Evolutionary conservation across 176 grass and related monocot species (phyloP).

Genomic region (Avena eriantha): DNA sequence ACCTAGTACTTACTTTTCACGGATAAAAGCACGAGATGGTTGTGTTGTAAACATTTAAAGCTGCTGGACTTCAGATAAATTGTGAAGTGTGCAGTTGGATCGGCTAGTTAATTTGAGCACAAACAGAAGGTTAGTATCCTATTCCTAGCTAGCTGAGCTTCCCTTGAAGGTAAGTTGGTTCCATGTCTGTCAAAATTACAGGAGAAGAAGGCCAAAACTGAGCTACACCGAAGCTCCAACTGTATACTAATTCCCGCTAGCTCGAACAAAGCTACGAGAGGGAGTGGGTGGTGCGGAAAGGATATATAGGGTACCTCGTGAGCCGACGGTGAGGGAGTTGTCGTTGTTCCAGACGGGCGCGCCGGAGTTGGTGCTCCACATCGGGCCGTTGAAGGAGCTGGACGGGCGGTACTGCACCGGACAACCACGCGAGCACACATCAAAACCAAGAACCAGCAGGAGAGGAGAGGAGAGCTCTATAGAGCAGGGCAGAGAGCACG

Average conservation of each 20-base stretch:
- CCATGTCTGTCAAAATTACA: too few relatives aligned
- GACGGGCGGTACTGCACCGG: constrained; percentile 76
- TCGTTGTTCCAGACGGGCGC: constrained; percentile 98
- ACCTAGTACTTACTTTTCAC: not conserved
- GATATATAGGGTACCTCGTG: constrained; percentile 58
- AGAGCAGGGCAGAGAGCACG: not conserved
- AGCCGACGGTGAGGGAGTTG: constrained; percentile 80
- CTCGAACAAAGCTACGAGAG: too few relatives aligned
- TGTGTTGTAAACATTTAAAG: too few relatives aligned
- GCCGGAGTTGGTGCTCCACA: constrained; percentile 97
- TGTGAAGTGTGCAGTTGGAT: too few relatives aligned
- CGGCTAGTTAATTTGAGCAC: not conserved
- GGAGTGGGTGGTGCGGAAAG: not conserved
- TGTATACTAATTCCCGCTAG: not conserved
- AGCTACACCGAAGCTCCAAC: too few relatives aligned
- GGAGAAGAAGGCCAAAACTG: too few relatives aligned
- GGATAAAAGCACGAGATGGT: not conserved
- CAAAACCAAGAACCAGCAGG: not conserved
- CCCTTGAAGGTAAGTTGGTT: too few relatives aligned
- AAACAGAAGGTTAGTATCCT: too few relatives aligned
- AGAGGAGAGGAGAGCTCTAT: not conserved
- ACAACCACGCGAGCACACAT: not conserved
- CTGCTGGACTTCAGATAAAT: not conserved
- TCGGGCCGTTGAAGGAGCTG: constrained; percentile 67
- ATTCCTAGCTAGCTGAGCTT: not conserved